Percentiles rank a stretch among this genome's conserved stretches.
Conservation (phyloP, 768 basidiomycete genomes). For the Termitomyces bulborhizus region DNA sequence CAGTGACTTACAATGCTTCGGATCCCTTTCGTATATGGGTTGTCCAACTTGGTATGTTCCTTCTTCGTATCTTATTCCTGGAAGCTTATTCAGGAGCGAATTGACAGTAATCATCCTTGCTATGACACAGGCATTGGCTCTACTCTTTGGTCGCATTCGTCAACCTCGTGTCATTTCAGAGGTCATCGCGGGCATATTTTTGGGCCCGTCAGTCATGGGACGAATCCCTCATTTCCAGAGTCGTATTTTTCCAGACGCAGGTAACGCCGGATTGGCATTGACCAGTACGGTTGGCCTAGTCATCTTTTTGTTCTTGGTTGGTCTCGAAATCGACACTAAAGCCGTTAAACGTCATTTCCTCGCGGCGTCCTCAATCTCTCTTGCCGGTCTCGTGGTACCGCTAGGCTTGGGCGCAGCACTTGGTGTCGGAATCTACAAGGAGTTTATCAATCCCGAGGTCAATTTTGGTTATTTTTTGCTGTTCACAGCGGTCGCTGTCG, state of each 20-base stretch:
- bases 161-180: conserved; percentile 93
- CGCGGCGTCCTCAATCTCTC: conserved; percentile 52
- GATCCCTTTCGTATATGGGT: conserved; percentile 78
- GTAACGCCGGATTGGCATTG: conserved; percentile 55
- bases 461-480: conserved; percentile 79
- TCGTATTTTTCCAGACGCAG: conserved; percentile 49
- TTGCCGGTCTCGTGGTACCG: conserved; percentile 67
- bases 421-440: conserved; percentile 66
- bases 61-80: background rate
- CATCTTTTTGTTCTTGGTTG: conserved; percentile 81
- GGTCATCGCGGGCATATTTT: conserved; percentile 82
- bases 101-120: conserved; percentile 67
- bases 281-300: conserved; percentile 73
- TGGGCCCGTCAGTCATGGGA: conserved; percentile 76
- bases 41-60: conserved; percentile 60
- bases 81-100: conserved; percentile 15
- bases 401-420: conserved; percentile 75
- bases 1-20: conserved; percentile 46
- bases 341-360: conserved; percentile 59
- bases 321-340: conserved; percentile 74
- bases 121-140: conserved; percentile 68
- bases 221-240: conserved; percentile 66
- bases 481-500: conserved; percentile 81
- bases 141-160: conserved; percentile 60
- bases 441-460: conserved; percentile 52